phyloP scores from a whole-genome alignment of 2,329 filamentous ascomycete species.

The Sarocladium strictum region DNA sequence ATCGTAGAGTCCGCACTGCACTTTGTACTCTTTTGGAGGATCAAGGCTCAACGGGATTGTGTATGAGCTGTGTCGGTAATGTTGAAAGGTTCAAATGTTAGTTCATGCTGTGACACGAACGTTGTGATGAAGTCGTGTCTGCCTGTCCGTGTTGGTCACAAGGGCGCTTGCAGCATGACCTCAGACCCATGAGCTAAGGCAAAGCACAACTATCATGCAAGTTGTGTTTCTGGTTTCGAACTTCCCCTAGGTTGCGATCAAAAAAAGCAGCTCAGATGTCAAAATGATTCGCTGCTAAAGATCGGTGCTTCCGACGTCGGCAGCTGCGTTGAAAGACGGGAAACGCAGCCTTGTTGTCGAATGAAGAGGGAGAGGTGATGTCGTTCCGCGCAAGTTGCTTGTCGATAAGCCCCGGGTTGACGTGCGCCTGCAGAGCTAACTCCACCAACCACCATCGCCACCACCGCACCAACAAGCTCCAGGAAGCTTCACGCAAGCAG shows the following conservation, averaged over 20 bases:
- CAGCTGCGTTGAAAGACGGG: background rate
- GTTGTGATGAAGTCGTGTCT: conserved; percentile 8
- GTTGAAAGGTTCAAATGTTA: conserved; percentile 20
- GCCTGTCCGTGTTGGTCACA: background rate
- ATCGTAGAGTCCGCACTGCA: background rate
- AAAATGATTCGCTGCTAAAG: too few relatives aligned
- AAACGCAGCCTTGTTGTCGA: background rate
- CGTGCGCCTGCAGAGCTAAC: background rate
- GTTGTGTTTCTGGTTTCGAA: too few relatives aligned
- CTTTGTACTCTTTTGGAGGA: conserved; percentile 6
- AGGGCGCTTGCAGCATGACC: conserved; percentile 6
- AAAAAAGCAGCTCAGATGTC: too few relatives aligned
- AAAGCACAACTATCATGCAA: background rate
- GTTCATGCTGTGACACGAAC: conserved; percentile 41
- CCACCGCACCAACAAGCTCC: too few relatives aligned
- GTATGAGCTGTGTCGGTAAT: too few relatives aligned
- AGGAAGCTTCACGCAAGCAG: too few relatives aligned
- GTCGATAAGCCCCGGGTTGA: conserved; percentile 6
- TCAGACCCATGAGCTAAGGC: conserved; percentile 4
- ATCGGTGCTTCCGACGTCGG: too few relatives aligned
- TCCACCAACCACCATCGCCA: background rate
- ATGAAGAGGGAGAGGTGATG: background rate
- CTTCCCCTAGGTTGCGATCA: too few relatives aligned
- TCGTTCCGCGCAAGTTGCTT: background rate
- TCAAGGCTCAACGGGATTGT: background rate